Base-by-base conservation (phyloP, 352 stramenopile genomes). In the Thraustotheca clavata region DNA sequence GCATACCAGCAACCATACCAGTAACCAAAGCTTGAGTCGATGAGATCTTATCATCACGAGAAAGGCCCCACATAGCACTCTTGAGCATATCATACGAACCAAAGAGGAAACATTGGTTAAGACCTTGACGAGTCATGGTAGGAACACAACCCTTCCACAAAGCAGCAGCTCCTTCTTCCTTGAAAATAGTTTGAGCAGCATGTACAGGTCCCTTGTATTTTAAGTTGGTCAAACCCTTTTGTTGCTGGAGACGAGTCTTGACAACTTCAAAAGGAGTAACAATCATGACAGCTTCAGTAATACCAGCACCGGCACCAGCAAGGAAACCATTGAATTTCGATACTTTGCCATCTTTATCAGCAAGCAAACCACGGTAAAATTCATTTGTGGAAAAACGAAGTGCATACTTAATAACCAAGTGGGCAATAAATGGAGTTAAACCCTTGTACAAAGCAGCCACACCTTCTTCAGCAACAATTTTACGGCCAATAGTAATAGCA, bases 101-200 rank as follows among this genome's bases (percentile, higher is more conserved):
- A 68, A 96, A 96, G 68, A 96, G 94, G 46, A 95, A 87, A 18
- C 85, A 87, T 69, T 96, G 88, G 75, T 96, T 96, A 71, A 77
- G 89, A 9, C 88, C 88, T 71, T 96, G 87, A 46, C 88, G 72
- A 34, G 95, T 67, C 74, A 95, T 91, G 16, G 88, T 97, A 22
- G 89, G 89, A 9, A 94, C 75, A 24, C 77, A 69, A n/a, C 76
- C 76, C 65, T 95, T 96, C 70, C 94, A 97, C 31, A 97, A 68
- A 33, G 86, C 85, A 26, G 75, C 69, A 46, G 79, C 39, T 18
- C 86, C 87, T 77, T 97, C 89, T 68, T 97, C 87, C 49, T 70
- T 71, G 12, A 86, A 74, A 50, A 97, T 87, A 3, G 82, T 71
- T 16, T 69, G 55, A 3, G 86, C 88, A 1, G 87, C 92, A 66